These are phyloP conservation scores for Aureobasidium musti DNA, from an alignment of 2,329 filamentous ascomycete species.

Conservation along the genomic window DNA sequence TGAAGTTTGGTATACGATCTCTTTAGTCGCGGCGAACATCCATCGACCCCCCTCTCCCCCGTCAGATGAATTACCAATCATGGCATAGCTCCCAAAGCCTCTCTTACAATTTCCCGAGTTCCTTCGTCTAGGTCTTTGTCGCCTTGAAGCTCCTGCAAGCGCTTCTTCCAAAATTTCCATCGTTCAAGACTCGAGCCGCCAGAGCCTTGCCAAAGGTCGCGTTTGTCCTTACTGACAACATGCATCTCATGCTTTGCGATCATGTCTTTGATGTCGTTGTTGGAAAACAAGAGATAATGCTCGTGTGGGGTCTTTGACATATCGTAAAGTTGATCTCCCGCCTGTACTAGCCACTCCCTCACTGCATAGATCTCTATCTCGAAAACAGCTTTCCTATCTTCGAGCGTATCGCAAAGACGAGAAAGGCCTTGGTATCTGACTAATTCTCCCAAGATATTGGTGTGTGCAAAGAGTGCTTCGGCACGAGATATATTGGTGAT, in stretches of 20 bases:
- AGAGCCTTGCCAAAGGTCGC: not conserved
- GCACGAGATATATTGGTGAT: not conserved
- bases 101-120: not conserved
- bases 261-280: not conserved
- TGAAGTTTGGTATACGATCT: too few species aligned
- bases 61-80: too few species aligned
- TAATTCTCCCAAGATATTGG: not conserved
- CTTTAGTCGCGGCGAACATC: too few species aligned
- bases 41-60: too few species aligned
- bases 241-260: not conserved
- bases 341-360: not conserved
- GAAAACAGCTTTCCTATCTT: slow-evolving; percentile 3
- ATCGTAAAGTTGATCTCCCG: not conserved
- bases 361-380: not conserved
- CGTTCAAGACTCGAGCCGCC: not conserved
- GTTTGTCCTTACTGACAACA: not conserved
- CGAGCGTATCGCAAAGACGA: not conserved
- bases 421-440: not conserved
- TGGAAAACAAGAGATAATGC: not conserved
- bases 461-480: not conserved
- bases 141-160: not conserved
- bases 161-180: not conserved
- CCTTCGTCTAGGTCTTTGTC: not conserved
- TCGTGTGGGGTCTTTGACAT: not conserved
- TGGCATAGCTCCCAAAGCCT: not conserved